Base-by-base conservation (phyloP, 2,329 filamentous ascomycete genomes). In the Plectosphaerella plurivora region DNA sequence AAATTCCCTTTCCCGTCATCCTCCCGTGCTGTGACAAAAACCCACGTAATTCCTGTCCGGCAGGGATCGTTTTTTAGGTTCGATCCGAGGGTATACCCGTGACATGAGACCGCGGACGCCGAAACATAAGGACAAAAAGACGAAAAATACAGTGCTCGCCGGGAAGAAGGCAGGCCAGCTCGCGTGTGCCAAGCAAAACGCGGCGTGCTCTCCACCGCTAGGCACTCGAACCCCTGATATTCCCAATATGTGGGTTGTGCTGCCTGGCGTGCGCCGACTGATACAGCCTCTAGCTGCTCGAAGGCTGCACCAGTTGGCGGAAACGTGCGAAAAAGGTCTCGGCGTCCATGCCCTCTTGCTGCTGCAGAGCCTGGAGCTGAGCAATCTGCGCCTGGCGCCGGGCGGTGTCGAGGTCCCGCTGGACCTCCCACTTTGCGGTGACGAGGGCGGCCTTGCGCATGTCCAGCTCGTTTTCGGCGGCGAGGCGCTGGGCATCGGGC, bases 391-490 rank as follows among this genome's bases (percentile, higher is more conserved):
- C 37, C 16, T 35, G 24, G 22, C 48, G 37, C 12, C 39, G 14
- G 14, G 48, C 48, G 11, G 48, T 37, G 37, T 50, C 48, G 24
- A 50, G 48, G n/a, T 50, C 48, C 22, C 48, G 48, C 15, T 39
- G 37, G n/a, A 25, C 48, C 25, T 50, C 48, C 48, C 48, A 50
- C 12, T 39, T 37, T 8, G 39, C 48, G 39, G 20, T 44, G 37
- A 50, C 48, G 37, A 50, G 24, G 24, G 48, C 48, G 24, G 48
- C 48, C 48, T 50, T 50, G 48, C 48, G 48, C 24, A 50, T 20
- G 48, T 50, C 48, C 7, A 50, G 39, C 39, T 50, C 48, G 15
- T 37, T 16, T n/a, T 45, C 48, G 37, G 48, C 48, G 48, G 48
- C 48, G 48, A 20, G 20, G 22, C 48, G 48, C 39, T 41, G 24